Evolutionary conservation across 768 basidiomycete genomes (phyloP), one percentile per base, ranked within the genome.

Genomic region (Gloeophyllum trabeum): DNA sequence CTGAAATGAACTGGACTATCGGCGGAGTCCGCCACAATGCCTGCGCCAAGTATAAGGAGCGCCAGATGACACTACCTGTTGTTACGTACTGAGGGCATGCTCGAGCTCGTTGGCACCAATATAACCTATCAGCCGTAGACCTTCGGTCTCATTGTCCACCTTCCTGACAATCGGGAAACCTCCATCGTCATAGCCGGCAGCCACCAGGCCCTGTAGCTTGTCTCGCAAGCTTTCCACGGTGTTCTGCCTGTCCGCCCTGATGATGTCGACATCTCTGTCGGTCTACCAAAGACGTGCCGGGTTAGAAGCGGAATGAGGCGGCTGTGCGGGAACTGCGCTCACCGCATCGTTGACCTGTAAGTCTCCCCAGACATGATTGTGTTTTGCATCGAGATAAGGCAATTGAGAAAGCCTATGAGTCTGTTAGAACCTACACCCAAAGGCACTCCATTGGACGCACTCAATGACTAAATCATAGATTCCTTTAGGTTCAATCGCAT

Each of bases 381-480:
- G 79, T 60, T 94, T 98, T 35, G 79, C 66, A 56, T 98, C 90
- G 46, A 99, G 74, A 58, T 90, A 98, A 0, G 96, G 96, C 7
- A 98, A 72, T 57, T 93, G 81, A 34, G 77, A 76, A 21, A 97
- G 71, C 24, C 78, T 79, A 35, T 40, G 25, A 40, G 22, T 23
- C 14, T n/a, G n/a, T n/a, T n/a, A n/a, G n/a, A n/a, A n/a, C n/a
- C 45, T 35, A 47, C 10, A 12, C 46, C 5, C 5, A 23, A 21
- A 4, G 23, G 16, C 5, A 7, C 37, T n/a, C n/a, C n/a, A n/a
- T 19, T 19, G 16, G 6, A 54, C 69, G 34, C 43, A 81, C 67
- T 92, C 89, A 43, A 97, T 98, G 44, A 90, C 90, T 26, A 98
- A 75, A 59, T 99, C 96, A 55, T 97, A 99, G 43, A 99, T 97